Evolutionary conservation across 768 basidiomycete genomes (phyloP).

Genomic region (Mycena indigotica): DNA sequence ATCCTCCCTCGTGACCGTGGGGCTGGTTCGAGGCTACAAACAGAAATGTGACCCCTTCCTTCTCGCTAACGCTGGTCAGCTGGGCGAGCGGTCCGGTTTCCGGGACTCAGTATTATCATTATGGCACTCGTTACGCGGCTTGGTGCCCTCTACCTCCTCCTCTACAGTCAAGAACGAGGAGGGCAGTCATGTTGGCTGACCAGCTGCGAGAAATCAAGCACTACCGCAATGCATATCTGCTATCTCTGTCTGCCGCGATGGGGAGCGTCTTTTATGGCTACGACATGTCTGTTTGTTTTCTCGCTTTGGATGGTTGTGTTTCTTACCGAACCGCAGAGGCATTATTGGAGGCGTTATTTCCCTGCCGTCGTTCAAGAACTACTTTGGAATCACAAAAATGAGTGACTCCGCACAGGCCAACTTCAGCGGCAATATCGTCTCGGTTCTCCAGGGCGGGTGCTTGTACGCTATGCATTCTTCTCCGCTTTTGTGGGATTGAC

Average conservation of each 20-base stretch:
- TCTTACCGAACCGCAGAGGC: no score
- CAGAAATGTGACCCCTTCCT: neutral
- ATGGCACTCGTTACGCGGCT: no score
- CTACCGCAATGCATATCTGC: slow-evolving; percentile 48
- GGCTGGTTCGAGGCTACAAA: no score
- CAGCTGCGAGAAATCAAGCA: slow-evolving; percentile 23
- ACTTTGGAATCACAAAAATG: slow-evolving; percentile 48
- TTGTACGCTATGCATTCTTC: slow-evolving; percentile 39
- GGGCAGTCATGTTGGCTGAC: neutral
- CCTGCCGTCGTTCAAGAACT: slow-evolving; percentile 48
- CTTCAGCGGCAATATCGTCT: slow-evolving; percentile 53
- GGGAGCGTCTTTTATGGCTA: slow-evolving; percentile 54
- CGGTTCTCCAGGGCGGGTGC: slow-evolving; percentile 50
- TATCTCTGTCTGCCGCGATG: slow-evolving; percentile 49
- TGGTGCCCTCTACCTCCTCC: neutral
- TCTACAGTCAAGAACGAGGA: neutral
- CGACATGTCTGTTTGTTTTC: no score
- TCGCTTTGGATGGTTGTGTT: no score
- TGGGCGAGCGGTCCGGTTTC: no score
- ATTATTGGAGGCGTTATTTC: slow-evolving; percentile 53
- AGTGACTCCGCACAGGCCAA: slow-evolving; percentile 40
- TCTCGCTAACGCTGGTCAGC: neutral
- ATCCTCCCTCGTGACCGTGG: no score
- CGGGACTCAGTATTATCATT: no score
- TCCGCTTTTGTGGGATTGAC: neutral